phyloP scores from a whole-genome alignment of 2,329 filamentous ascomycete genomes.

The Parastagonospora avenae region DNA sequence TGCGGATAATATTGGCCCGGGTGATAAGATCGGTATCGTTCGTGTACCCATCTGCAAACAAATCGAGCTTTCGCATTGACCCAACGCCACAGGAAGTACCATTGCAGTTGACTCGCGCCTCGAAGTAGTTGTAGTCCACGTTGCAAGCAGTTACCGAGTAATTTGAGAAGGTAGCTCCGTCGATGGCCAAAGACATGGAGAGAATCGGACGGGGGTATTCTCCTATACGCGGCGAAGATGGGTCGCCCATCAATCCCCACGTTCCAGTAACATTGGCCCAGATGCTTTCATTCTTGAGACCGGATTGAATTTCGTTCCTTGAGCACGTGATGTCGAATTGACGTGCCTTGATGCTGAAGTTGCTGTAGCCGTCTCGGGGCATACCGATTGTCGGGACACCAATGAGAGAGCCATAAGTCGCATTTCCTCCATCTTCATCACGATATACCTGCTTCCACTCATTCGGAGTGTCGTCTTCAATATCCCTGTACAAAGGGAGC shows the following conservation, averaged over 20 bases:
- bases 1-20: constrained; percentile 7
- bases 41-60: constrained; percentile 20
- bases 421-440: constrained; percentile 11
- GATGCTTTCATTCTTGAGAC: constrained; percentile 3
- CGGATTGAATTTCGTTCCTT: constrained; percentile 14
- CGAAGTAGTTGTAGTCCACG: constrained; percentile 21
- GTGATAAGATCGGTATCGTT: constrained; percentile 10
- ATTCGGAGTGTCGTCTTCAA: constrained; percentile 22
- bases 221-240: no score
- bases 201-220: constrained; percentile 25
- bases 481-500: constrained; percentile 26
- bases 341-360: constrained; percentile 29
- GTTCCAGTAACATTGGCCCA: constrained; percentile 14
- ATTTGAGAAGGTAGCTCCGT: background rate
- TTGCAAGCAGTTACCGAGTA: constrained; percentile 25
- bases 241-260: constrained; percentile 6
- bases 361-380: constrained; percentile 11
- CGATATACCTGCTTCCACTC: constrained; percentile 22
- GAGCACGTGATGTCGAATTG: constrained; percentile 34
- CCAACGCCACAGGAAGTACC: constrained; percentile 18
- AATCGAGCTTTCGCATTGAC: constrained; percentile 26
- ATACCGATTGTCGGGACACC: constrained; percentile 26
- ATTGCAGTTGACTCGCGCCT: constrained; percentile 27
- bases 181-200: constrained; percentile 20
- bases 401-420: constrained; percentile 33